phyloP scores from a whole-genome alignment of 768 basidiomycete genomes.

The Tulasnella sp. region DNA sequence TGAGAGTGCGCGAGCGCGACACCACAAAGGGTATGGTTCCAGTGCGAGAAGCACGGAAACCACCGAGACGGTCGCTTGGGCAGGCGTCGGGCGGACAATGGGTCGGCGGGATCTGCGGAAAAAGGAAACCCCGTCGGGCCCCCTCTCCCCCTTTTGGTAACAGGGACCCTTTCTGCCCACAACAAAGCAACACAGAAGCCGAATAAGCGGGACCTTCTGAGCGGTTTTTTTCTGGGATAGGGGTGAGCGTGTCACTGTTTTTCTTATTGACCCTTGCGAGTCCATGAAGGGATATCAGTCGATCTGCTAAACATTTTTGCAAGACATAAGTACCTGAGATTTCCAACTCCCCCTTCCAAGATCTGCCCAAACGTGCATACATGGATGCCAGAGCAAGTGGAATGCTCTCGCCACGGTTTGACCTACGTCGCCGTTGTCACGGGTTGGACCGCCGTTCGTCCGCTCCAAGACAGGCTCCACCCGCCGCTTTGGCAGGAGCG shows the following conservation, averaged over 20 bases:
- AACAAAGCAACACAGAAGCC: background rate
- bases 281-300: background rate
- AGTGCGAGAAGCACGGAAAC: slow-evolving; percentile 10
- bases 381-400: background rate
- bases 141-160: background rate
- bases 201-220: background rate
- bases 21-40: background rate
- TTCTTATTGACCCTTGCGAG: background rate
- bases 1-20: background rate
- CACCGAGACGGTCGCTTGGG: background rate
- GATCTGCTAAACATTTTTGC: background rate
- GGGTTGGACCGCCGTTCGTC: slow-evolving; percentile 1
- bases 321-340: background rate
- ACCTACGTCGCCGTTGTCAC: background rate
- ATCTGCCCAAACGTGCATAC: background rate
- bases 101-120: background rate
- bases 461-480: background rate
- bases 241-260: background rate
- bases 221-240: background rate
- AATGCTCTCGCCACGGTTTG: background rate
- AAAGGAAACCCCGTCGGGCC: background rate
- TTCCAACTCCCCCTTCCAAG: background rate
- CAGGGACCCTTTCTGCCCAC: background rate
- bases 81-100: background rate
- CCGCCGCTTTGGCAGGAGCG: slow-evolving; percentile 7